Conservation (phyloP, 1,139 yeast genomes). For the Pichia inconspicua region DNA sequence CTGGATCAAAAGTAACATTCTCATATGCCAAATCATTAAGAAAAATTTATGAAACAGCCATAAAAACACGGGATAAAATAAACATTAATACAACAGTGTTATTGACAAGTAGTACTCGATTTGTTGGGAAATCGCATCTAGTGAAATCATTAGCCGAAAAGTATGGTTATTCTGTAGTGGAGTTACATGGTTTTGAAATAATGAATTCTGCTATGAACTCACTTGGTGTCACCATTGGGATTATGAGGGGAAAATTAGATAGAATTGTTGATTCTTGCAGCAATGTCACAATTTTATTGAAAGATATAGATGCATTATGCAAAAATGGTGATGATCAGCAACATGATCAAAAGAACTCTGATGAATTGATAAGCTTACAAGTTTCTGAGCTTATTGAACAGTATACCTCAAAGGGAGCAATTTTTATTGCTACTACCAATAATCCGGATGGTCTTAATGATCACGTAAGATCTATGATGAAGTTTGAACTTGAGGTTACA, state of each 20-base stretch:
- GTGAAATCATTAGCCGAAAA: conserved; percentile 48
- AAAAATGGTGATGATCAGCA: conserved; percentile 57
- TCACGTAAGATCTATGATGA: conserved; percentile 56
- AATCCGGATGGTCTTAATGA: conserved; percentile 68
- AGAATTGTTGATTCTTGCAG: conserved; percentile 38
- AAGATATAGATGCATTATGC: conserved; percentile 71
- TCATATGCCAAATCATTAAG: conserved; percentile 45
- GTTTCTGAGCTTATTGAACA: conserved; percentile 53
- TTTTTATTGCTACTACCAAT: conserved; percentile 63
- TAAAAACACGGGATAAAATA: conserved; percentile 21
- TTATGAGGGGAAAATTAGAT: conserved; percentile 69
- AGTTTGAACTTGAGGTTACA: conserved; percentile 66
- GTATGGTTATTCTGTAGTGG: conserved; percentile 62
- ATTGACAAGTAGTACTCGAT: conserved; percentile 62
- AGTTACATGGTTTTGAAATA: conserved; percentile 59
- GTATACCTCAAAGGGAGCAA: conserved; percentile 37
- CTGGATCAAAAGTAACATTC: conserved; percentile 27
- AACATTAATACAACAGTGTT: conserved; percentile 54
- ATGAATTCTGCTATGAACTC: conserved; percentile 49
- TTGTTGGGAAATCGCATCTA: conserved; percentile 70
- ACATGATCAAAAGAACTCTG: conserved; percentile 31
- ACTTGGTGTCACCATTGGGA: conserved; percentile 74
- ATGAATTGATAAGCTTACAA: conserved; percentile 50
- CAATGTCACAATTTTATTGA: conserved; percentile 45
- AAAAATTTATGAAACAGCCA: conserved; percentile 42